Base-by-base conservation (phyloP, 345 rosid species). In the Bruguiera parviflora region DNA sequence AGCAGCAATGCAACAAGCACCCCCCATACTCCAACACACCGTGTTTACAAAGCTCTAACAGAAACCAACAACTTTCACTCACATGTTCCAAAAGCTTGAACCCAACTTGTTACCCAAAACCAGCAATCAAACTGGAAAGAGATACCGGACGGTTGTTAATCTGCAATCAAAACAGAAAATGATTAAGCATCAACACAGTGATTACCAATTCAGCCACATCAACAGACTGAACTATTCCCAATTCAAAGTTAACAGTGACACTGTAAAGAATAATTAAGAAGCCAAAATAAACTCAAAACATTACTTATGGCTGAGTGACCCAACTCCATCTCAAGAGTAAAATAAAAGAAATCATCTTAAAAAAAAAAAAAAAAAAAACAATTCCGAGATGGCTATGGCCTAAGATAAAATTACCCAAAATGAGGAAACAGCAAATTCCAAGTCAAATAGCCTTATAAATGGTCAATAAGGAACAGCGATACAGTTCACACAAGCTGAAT, bases 1-100 rank as follows among this genome's bases (percentile, higher is more conserved):
- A 77, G 92, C 94, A 79, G 99, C 94, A 71, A 96, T 88, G 81
- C 99, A 96, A 72, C 98, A 96, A 68, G 94, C 92, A 70, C 91
- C 84, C 59, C 99, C 99, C 99, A 96, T 95, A 61, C 65, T 82
- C 72, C 24, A 72, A 75, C 68, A 70, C 75, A 77, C 69, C 4
- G 49, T 3, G 9, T 62, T 67, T 33, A 25, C 68, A 74, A 67
- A 15, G 64, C 69, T 76, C 72, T 29, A 61, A 53, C 51, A 32
- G 19, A 19, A 66, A 75, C 57, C 77, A 24, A 64, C 58, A 72
- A 63, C 27, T 62, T 71, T 25, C 76, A 70, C 52, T 76, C 78
- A 73, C 83, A 74, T 71, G 29, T 27, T 70, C 76, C 57, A 53
- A 53, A 53, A 32, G 68, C 58, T 53, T 20, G 37, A 70, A 58